Base-by-base conservation (phyloP, 495 filamentous ascomycete genomes). In the Baudoinia panamericana region DNA sequence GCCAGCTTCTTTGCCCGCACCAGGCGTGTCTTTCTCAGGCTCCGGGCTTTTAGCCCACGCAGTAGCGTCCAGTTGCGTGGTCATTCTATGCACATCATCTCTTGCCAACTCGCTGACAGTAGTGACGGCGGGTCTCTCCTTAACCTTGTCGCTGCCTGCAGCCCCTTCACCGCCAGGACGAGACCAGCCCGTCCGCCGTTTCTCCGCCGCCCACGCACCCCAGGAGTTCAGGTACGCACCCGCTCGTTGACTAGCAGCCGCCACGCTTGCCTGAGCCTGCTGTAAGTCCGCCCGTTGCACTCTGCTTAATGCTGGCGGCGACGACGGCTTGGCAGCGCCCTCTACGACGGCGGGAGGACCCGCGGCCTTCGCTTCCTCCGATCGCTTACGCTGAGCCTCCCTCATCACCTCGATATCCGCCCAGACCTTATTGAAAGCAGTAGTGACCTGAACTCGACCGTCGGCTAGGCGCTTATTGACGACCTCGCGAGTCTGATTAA, bases 141-240 rank as follows among this genome's bases (percentile, higher is more conserved):
- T 24, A 2, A 9, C 30, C 28, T 23, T 18, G 36, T 15, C 19
- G 28, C 5, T 21, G 11, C 8, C 18, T 4, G 30, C 23, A 18
- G 36, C 25, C 22, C 25, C 21, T 10, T 15, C 37, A 4, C 31
- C 13, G 6, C 35, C 30, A 13, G 41, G 9, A 21, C 12, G 17
- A 29, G 17, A 23, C 66, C 72, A 73, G 6, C 73, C 65, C 11
- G 58, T 59, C 53, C 80, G 84, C 33, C 80, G 68, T 63, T 92
- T 93, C 61, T 97, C 87, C 21, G 75, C 76, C 5, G 88, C 88
- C 90, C 90, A 97, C 2, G 74, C 63, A n/a, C 86, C 78, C 92
- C 92, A 96, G 19, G 84, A 92, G 35, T 79, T 86, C 33, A 97
- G 68, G 52, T 94, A 97, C 4, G 88, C 80, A 13, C 84, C 72